Conservation (phyloP, 148 eudicot genomes). For the Heliosperma pusillum region DNA sequence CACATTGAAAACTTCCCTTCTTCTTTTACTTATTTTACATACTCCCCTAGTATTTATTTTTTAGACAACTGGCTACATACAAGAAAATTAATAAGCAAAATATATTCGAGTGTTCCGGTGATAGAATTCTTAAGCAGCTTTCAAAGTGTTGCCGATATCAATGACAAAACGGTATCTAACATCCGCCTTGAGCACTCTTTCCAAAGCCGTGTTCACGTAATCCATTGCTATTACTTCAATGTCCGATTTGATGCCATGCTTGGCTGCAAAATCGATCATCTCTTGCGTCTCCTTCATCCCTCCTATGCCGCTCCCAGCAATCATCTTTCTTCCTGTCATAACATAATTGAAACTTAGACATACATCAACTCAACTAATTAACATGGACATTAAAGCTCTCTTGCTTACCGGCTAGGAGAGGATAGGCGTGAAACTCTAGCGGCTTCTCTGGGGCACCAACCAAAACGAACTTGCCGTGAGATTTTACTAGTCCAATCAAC, state of each 20-base stretch:
- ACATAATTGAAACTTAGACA: neutral
- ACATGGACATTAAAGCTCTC: neutral
- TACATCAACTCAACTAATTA: neutral
- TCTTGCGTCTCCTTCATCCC: slow-evolving; percentile 39
- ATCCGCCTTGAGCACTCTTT: slow-evolving; percentile 30
- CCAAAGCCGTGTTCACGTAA: slow-evolving; percentile 34
- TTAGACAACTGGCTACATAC: neutral
- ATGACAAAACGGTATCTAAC: slow-evolving; percentile 40
- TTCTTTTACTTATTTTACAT: too few species aligned
- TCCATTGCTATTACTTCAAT: slow-evolving; percentile 34
- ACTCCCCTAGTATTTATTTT: too few species aligned
- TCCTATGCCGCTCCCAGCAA: slow-evolving; percentile 31
- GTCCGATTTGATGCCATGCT: slow-evolving; percentile 26
- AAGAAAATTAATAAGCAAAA: neutral
- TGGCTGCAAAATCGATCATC: slow-evolving; percentile 39
- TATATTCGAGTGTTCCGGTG: neutral
- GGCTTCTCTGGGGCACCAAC: slow-evolving; percentile 41
- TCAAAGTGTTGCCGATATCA: slow-evolving; percentile 30
- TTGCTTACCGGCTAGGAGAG: slow-evolving; percentile 33
- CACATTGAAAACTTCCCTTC: too few species aligned
- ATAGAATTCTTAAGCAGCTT: neutral
- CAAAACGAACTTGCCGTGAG: slow-evolving; percentile 40
- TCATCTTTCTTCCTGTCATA: slow-evolving; percentile 29
- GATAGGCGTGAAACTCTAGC: slow-evolving; percentile 31
- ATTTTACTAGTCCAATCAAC: slow-evolving; percentile 34